These are phyloP conservation scores for Aspergillus indologenus DNA, from an alignment of 495 filamentous ascomycete species.

Conservation along the genomic window DNA sequence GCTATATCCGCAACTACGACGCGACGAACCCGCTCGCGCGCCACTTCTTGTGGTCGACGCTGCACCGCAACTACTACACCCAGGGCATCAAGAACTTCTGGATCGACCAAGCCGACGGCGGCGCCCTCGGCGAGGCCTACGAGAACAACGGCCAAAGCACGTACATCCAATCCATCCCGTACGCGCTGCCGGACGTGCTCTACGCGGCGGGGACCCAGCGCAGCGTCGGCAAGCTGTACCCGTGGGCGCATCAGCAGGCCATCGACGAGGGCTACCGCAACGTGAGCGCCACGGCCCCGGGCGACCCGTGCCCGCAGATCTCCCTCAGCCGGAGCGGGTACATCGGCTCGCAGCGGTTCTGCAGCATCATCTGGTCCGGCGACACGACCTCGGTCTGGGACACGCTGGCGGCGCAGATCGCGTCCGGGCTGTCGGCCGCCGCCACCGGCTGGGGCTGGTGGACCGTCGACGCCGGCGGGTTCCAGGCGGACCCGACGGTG, in stretches of 20 bases:
- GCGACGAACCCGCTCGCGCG: slow-evolving; percentile 42
- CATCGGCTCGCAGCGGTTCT: slow-evolving; percentile 32
- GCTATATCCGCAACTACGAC: slow-evolving; percentile 33
- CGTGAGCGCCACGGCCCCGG: slow-evolving; percentile 18
- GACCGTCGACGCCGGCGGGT: slow-evolving; percentile 33
- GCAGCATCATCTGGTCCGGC: slow-evolving; percentile 33
- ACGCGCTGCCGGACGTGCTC: slow-evolving; percentile 25
- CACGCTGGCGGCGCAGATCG: slow-evolving; percentile 26
- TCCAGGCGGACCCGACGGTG: slow-evolving; percentile 29
- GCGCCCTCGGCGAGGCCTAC: slow-evolving; percentile 29
- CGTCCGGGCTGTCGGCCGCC: slow-evolving; percentile 27
- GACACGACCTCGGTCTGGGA: slow-evolving; percentile 33
- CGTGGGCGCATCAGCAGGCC: slow-evolving; percentile 31
- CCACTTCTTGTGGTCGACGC: slow-evolving; percentile 49
- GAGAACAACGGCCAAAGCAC: slow-evolving; percentile 31
- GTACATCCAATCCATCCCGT: slow-evolving; percentile 29
- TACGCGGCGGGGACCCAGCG: slow-evolving; percentile 27
- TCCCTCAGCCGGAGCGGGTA: slow-evolving; percentile 31
- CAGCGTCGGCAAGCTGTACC: slow-evolving; percentile 30
- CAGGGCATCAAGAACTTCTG: slow-evolving; percentile 52
- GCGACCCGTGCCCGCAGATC: slow-evolving; percentile 23
- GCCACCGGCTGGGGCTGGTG: slow-evolving; percentile 33
- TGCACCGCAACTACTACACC: slow-evolving; percentile 51
- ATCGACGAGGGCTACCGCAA: slow-evolving; percentile 33
- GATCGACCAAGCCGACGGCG: slow-evolving; percentile 36